These are phyloP conservation scores for Russula sp. DNA, from an alignment of 768 basidiomycete genomes.

Conservation along the genomic window DNA sequence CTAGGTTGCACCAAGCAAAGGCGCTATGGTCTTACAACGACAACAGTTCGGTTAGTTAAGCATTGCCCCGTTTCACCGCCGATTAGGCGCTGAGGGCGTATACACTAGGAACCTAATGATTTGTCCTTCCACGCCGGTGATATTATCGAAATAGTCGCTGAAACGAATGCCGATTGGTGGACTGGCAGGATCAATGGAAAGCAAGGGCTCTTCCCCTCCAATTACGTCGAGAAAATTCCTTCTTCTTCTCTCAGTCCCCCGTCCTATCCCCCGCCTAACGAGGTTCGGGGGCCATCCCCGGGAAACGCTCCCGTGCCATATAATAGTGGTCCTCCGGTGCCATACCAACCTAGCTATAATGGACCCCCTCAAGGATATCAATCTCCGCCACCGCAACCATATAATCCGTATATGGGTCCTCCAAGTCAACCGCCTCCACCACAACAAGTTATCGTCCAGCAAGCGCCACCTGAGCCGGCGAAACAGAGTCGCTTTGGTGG, in stretches of 20 bases:
- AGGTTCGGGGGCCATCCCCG: slow-evolving; percentile 9
- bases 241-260: slow-evolving; percentile 26
- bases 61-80: slow-evolving; percentile 9
- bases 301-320: slow-evolving; percentile 24
- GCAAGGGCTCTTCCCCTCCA: slow-evolving; percentile 76
- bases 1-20: slow-evolving; percentile 41
- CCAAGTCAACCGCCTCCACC: slow-evolving; percentile 31
- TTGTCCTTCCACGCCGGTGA: slow-evolving; percentile 75
- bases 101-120: slow-evolving; percentile 67
- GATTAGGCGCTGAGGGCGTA: slow-evolving; percentile 11
- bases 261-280: slow-evolving; percentile 28
- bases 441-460: slow-evolving; percentile 27
- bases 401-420: slow-evolving; percentile 27
- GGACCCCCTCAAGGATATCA: slow-evolving; percentile 30
- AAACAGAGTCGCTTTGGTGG: slow-evolving; percentile 24
- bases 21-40: slow-evolving; percentile 71
- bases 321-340: slow-evolving; percentile 38
- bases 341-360: slow-evolving; percentile 38
- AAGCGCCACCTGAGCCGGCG: slow-evolving; percentile 25
- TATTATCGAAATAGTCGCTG: slow-evolving; percentile 70
- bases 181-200: slow-evolving; percentile 59
- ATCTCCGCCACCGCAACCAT: slow-evolving; percentile 30
- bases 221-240: slow-evolving; percentile 61
- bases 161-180: slow-evolving; percentile 90
- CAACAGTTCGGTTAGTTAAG: slow-evolving; percentile 49